Evolutionary conservation across 1,284 basidiomycete genomes (phyloP).

Genomic region (Cerioporus squamosus): DNA sequence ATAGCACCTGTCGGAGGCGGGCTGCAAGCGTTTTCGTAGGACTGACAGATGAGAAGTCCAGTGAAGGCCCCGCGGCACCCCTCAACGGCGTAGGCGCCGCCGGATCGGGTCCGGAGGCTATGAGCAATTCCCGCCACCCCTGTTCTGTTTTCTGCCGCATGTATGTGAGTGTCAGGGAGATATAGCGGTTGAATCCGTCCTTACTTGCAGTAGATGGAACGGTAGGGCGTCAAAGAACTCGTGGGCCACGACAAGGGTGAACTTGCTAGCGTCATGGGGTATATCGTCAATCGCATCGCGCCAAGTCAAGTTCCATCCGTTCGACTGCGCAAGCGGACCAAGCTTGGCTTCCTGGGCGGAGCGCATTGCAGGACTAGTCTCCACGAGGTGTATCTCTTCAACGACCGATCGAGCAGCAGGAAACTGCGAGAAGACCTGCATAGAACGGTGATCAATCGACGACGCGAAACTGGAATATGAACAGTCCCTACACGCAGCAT

Average conservation of each 20-base stretch:
- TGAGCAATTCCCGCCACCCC: slow-evolving; percentile 89
- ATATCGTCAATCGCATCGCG: slow-evolving; percentile 77
- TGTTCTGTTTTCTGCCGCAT: slow-evolving; percentile 66
- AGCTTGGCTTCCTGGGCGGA: slow-evolving; percentile 69
- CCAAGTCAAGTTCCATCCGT: slow-evolving; percentile 64
- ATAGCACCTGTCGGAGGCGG: slow-evolving; percentile 70
- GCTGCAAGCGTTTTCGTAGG: slow-evolving; percentile 24
- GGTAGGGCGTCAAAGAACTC: slow-evolving; percentile 99
- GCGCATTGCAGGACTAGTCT: slow-evolving; percentile 76
- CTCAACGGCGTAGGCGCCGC: slow-evolving; percentile 32
- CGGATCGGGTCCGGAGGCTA: slow-evolving; percentile 51
- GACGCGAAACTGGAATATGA: background rate
- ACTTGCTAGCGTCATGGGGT: slow-evolving; percentile 54
- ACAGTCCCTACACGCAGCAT: slow-evolving; percentile 74
- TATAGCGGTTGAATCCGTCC: background rate
- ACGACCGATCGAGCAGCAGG: slow-evolving; percentile 45
- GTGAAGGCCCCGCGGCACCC: slow-evolving; percentile 17
- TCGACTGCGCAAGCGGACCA: slow-evolving; percentile 28
- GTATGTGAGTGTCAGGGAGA: background rate
- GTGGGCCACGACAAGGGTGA: slow-evolving; percentile 91
- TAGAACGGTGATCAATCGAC: slow-evolving; percentile 20
- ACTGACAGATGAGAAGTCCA: slow-evolving; percentile 12
- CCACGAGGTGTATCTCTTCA: slow-evolving; percentile 75
- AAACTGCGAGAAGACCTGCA: slow-evolving; percentile 60
- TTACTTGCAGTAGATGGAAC: slow-evolving; percentile 87